These are phyloP conservation scores for Viridothelium virens DNA, from an alignment of 495 filamentous ascomycete genomes.

Conservation along the genomic window DNA sequence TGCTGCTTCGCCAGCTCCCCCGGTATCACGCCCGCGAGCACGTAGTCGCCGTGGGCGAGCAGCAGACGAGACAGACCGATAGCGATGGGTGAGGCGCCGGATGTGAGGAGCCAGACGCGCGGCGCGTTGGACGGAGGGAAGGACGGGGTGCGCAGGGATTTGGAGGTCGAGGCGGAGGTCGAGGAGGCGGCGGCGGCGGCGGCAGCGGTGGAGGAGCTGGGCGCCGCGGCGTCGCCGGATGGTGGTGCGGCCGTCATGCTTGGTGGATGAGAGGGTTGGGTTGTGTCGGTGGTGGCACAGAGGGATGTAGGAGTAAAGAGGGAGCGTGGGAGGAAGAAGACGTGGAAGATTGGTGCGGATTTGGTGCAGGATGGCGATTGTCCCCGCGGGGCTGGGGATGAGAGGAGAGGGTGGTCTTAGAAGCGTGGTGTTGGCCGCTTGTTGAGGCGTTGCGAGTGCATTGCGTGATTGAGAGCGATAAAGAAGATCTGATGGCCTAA, in stretches of 20 bases:
- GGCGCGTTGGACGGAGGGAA: slow-evolving; percentile 54
- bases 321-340: background rate
- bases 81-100: slow-evolving; percentile 71
- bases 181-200: background rate
- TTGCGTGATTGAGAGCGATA: background rate
- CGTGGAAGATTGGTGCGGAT: background rate
- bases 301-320: background rate
- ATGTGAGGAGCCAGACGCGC: slow-evolving; percentile 82
- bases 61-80: slow-evolving; percentile 63
- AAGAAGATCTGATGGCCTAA: background rate
- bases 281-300: background rate
- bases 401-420: too few species aligned
- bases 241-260: background rate
- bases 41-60: slow-evolving; percentile 78
- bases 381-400: too few species aligned
- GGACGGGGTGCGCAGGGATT: slow-evolving; percentile 36
- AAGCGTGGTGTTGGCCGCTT: too few species aligned
- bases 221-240: background rate
- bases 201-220: background rate
- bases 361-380: too few species aligned
- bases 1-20: slow-evolving; percentile 46
- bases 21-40: slow-evolving; percentile 67
- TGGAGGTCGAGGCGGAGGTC: background rate
- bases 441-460: background rate
- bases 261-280: background rate